Evolutionary conservation across 163 green algal genomes (phyloP).

Genomic region (Volvox carteri): DNA sequence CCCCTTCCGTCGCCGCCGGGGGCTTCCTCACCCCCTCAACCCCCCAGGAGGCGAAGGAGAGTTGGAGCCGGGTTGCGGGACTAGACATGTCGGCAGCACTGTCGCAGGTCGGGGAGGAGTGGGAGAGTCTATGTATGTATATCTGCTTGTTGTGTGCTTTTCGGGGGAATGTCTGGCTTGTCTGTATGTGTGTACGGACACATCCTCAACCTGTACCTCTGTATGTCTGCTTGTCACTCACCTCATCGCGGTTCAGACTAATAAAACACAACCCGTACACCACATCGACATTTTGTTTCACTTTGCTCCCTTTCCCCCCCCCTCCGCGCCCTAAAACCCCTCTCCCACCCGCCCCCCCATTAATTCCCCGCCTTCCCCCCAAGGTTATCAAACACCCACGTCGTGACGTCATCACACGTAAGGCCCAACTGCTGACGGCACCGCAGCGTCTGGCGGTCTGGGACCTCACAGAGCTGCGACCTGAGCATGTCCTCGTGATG

Average conservation of each 20-base stretch:
- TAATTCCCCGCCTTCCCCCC: not conserved
- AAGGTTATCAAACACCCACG: slow-evolving; percentile 51
- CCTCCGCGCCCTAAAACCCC: not conserved
- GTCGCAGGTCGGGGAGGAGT: slow-evolving; percentile 6
- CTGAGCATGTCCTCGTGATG: not conserved
- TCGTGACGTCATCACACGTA: slow-evolving; percentile 31
- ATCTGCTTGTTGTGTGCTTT: too few relatives aligned
- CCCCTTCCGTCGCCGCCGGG: not conserved
- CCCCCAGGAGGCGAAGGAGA: slow-evolving; percentile 53
- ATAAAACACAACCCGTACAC: too few relatives aligned
- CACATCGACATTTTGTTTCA: not conserved
- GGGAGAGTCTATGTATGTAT: not conserved
- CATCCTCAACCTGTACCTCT: not conserved
- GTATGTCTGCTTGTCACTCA: not conserved
- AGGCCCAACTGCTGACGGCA: slow-evolving; percentile 47
- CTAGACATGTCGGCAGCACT: slow-evolving; percentile 53
- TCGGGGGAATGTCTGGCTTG: too few relatives aligned
- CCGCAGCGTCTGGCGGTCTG: not conserved
- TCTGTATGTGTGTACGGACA: not conserved
- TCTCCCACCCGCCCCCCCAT: not conserved
- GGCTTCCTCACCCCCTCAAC: not conserved
- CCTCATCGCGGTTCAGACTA: too few relatives aligned
- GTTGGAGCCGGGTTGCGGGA: slow-evolving; percentile 47
- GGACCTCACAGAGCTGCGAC: not conserved
- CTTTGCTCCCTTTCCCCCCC: not conserved